These are phyloP conservation scores for Rosa chinensis DNA, from an alignment of 306 rosid species.

Conservation along the genomic window DNA sequence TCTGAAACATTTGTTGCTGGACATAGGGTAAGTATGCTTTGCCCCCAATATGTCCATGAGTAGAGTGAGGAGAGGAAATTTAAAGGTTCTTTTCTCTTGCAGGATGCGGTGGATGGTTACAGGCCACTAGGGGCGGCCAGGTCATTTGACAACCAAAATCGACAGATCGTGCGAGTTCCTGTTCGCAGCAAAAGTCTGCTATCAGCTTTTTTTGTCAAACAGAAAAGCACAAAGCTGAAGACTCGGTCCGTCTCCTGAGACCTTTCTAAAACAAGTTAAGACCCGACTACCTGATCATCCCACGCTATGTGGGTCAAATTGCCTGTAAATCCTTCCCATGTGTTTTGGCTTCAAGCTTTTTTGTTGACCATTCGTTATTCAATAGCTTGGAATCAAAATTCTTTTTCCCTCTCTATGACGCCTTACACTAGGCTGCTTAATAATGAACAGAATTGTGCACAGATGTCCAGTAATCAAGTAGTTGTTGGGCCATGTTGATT, in stretches of 20 bases:
- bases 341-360: conserved; percentile 11
- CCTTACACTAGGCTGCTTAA: conserved; percentile 36
- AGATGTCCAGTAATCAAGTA: too few species aligned
- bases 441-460: conserved; percentile 28
- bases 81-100: conserved; percentile 28
- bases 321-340: conserved; percentile 20
- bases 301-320: conserved; percentile 23
- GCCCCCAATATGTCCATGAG: conserved; percentile 2
- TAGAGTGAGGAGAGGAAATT: conserved; percentile 5
- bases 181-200: conserved; percentile 86
- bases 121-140: conserved; percentile 54
- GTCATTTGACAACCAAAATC: conserved; percentile 63
- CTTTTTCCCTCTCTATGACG: conserved; percentile 15
- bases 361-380: conserved; percentile 9
- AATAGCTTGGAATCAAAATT: conserved; percentile 20
- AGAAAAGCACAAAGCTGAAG: conserved; percentile 48
- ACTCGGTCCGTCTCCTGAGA: conserved; percentile 52
- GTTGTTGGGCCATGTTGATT: neutral
- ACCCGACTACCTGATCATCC: conserved; percentile 23
- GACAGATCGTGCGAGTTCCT: conserved; percentile 46
- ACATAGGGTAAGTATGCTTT: conserved; percentile 34
- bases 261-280: conserved; percentile 17
- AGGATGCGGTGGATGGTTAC: conserved; percentile 63
- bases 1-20: conserved; percentile 48
- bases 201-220: conserved; percentile 76